phyloP scores from a whole-genome alignment of 2,329 filamentous ascomycete genomes.

The Neonectria faginata region DNA sequence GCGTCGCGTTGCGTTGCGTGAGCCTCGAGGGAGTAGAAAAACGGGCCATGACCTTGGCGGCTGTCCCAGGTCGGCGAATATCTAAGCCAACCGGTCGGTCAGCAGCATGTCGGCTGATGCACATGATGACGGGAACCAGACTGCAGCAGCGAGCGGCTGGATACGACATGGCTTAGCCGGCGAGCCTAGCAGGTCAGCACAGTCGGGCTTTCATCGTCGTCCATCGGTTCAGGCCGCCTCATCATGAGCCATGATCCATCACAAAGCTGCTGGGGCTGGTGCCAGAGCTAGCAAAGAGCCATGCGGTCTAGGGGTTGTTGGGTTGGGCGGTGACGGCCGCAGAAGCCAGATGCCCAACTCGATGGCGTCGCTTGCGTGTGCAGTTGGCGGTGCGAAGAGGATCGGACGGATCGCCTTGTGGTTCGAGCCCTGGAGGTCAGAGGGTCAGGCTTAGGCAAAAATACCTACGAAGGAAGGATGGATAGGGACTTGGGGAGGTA shows the following conservation, averaged over 20 bases:
- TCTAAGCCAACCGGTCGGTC: constrained; percentile 15
- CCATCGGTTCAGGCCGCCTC: constrained; percentile 33
- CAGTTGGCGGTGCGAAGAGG: constrained; percentile 32
- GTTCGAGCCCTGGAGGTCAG: constrained; percentile 37
- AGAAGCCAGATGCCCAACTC: constrained; percentile 32
- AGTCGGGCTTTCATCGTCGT: constrained; percentile 10
- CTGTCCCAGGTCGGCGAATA: constrained; percentile 25
- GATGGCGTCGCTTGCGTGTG: constrained; percentile 35
- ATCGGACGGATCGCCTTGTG: constrained; percentile 38
- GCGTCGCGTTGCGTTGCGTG: constrained; percentile 18
- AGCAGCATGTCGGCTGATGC: constrained; percentile 20
- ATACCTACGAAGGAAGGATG: background rate
- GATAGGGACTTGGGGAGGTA: background rate
- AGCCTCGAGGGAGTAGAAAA: constrained; percentile 1
- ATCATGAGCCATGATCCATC: constrained; percentile 19
- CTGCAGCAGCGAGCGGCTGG: constrained; percentile 16
- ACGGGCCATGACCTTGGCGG: constrained; percentile 14
- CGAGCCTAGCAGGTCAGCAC: constrained; percentile 5
- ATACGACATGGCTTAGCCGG: constrained; percentile 25
- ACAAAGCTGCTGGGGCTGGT: constrained; percentile 14
- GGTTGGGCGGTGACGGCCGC: constrained; percentile 37
- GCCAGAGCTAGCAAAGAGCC: constrained; percentile 15
- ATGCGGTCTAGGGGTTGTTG: constrained; percentile 14
- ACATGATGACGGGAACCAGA: constrained; percentile 19
- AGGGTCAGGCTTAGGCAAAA: background rate